Conservation (phyloP, 75 land plant genomes). For the Sequoia sempervirens region DNA sequence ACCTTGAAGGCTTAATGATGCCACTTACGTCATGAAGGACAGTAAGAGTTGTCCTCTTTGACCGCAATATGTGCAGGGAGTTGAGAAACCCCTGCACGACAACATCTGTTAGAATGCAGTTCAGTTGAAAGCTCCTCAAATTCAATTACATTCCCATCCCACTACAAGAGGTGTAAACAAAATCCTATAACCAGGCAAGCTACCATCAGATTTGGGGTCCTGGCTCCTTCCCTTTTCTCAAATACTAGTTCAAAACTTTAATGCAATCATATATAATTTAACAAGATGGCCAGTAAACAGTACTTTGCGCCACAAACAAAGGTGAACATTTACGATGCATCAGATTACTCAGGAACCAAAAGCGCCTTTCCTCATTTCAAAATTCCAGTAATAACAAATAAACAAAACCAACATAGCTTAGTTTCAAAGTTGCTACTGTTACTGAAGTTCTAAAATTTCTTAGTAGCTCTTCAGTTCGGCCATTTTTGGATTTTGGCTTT, state of each 20-base stretch:
- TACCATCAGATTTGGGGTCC: background rate
- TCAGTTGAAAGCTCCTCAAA: background rate
- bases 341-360: background rate
- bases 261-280: background rate
- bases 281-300: background rate
- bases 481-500: no score
- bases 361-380: background rate
- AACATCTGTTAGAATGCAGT: background rate
- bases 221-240: background rate
- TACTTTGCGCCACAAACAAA: background rate
- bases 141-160: background rate
- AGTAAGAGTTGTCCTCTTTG: slow-evolving; percentile 33
- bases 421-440: no score
- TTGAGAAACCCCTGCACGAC: slow-evolving; percentile 26
- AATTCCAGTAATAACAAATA: background rate
- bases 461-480: no score
- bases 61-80: slow-evolving; percentile 31
- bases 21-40: slow-evolving; percentile 74
- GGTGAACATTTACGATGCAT: background rate
- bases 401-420: background rate
- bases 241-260: background rate
- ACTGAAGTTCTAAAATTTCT: no score
- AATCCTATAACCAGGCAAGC: background rate
- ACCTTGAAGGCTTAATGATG: slow-evolving; percentile 63
- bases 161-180: background rate